Evolutionary conservation across 2,329 filamentous ascomycete species (phyloP), one percentile per base, ranked within the genome.

Genomic region (Colletotrichum melonis): DNA sequence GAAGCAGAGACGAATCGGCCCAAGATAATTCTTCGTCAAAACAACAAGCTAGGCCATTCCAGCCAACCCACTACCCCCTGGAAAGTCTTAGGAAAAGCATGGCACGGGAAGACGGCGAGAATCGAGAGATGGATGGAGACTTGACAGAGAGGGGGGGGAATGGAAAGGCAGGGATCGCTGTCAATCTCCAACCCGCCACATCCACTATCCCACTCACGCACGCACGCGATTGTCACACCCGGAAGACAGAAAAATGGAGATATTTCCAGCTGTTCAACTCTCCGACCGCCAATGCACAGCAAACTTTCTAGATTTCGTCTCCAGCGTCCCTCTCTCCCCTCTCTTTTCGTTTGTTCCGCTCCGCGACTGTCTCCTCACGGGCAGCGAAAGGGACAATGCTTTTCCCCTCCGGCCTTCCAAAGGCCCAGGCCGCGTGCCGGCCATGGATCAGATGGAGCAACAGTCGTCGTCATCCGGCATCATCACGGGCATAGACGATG

Each of bases 401-500:
- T 56, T 49, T 28, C 59, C 14, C 59, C n/a, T 63, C 68, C 68
- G 35, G 38, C 28, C 9, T 28, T 26, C 19, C 54, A 14, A 42
- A 30, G 19, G 28, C 22, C 55, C 19, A 58, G 55, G 46, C 52
- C 64, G 22, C 28, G 54, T 65, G 49, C 59, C 57, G 19, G 32
- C 52, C 28, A 16, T 54, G 38, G 38, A 24, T 22, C 19, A 32
- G 19, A 68, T 62, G 32, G 30, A 28, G 42, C 58, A 55, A 35
- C 6, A 63, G 49, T 68, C 52, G 64, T 72, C 69, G 69, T 72
- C 69, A 69, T 72, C 64, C 64, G 57, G 38, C 65, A 63, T 69
- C 65, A 63, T 56, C 64, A n/a, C 30, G 35, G 22, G 64, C 57
- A 68, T 46, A 57, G 38, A 56, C 24, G 46, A 62, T 30, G 19